Conservation (phyloP, 768 basidiomycete species). For the Piloderma croceum region DNA sequence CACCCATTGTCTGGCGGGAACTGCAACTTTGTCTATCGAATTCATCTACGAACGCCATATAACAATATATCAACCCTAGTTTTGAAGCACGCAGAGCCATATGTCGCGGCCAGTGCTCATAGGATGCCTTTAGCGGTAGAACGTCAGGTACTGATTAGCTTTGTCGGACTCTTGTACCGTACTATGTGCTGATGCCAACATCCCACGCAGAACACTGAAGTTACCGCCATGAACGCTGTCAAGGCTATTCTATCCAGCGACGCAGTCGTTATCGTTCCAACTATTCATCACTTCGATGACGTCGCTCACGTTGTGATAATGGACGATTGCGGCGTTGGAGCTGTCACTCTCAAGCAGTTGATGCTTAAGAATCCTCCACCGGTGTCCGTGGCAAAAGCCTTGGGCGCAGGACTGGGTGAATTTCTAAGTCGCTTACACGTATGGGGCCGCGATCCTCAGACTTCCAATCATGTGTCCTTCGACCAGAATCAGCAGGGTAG, state of each 20-base stretch:
- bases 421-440: conserved; percentile 52
- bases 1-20: conserved; percentile 44
- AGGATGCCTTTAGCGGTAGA: conserved; percentile 33
- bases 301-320: conserved; percentile 50
- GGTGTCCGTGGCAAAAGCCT: conserved; percentile 31
- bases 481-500: conserved; percentile 36
- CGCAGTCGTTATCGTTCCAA: conserved; percentile 43
- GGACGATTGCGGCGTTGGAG: conserved; percentile 48
- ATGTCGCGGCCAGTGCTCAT: conserved; percentile 18
- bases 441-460: conserved; percentile 39
- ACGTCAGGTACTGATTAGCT: conserved; percentile 58
- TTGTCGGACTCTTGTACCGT: too few species aligned
- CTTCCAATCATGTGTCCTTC: too few species aligned
- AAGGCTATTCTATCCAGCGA: conserved; percentile 29
- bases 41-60: conserved; percentile 37
- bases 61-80: conserved; percentile 43
- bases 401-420: conserved; percentile 48
- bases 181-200: too few species aligned
- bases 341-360: conserved; percentile 36
- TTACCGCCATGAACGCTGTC: conserved; percentile 44
- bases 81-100: conserved; percentile 53
- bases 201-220: conserved; percentile 38
- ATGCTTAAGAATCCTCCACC: conserved; percentile 27
- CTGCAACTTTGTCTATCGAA: conserved; percentile 54
- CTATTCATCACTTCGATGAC: conserved; percentile 45